Percentiles rank a stretch among this genome's conserved stretches.
These are phyloP conservation scores for Linum trigynum DNA, from an alignment of 345 rosid genomes.

Conservation along the genomic window DNA sequence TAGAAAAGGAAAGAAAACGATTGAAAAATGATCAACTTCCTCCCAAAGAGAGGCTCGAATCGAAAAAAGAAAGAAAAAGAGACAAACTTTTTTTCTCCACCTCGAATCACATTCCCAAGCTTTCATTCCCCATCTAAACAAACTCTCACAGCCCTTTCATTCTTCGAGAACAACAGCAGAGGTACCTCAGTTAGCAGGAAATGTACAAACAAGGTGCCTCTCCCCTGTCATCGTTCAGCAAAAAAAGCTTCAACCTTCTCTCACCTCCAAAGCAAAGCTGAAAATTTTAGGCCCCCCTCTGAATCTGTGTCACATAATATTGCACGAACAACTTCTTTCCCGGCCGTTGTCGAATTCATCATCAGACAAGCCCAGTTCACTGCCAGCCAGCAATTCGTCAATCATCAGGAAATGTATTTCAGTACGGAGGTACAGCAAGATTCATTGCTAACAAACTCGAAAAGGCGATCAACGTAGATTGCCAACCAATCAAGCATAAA, in stretches of 20 bases:
- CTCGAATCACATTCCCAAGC: too few relatives aligned
- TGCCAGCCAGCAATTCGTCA: constrained; percentile 19
- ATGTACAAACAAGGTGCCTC: not conserved
- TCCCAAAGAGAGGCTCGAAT: too few relatives aligned
- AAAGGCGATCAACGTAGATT: not conserved
- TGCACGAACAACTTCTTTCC: constrained; percentile 51
- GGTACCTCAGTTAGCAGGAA: not conserved
- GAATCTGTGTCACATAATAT: constrained; percentile 37
- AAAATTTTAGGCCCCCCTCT: too few relatives aligned
- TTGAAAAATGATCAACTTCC: not conserved
- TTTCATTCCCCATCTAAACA: too few relatives aligned
- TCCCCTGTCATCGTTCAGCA: not conserved
- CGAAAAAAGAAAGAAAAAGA: too few relatives aligned
- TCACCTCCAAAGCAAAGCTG: not conserved
- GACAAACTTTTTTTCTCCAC: not conserved
- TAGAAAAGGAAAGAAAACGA: not conserved
- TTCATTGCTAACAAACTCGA: not conserved
- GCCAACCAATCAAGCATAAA: too few relatives aligned
- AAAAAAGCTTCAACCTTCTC: not conserved
- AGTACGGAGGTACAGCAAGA: too few relatives aligned
- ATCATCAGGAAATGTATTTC: not conserved
- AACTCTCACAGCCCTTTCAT: too few relatives aligned
- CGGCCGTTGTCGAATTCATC: constrained; percentile 45
- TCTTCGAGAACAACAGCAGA: not conserved
- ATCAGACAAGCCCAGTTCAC: constrained; percentile 51